phyloP scores from a whole-genome alignment of 1,284 basidiomycete species.

The Omphalotus olearius region DNA sequence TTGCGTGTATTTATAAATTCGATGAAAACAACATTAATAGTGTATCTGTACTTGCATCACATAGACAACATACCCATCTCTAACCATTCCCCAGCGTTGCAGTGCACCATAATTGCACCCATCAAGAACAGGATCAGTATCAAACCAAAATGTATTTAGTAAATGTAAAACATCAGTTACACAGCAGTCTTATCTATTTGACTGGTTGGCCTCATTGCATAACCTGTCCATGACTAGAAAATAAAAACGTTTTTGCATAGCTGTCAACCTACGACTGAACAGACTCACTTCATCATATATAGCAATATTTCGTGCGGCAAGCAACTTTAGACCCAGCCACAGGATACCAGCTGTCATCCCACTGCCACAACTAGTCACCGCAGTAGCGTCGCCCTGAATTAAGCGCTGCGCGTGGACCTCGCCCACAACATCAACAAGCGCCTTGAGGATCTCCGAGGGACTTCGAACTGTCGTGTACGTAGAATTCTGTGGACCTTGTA shows the following conservation, averaged over 20 bases:
- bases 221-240: conserved; percentile 79
- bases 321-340: conserved; percentile 80
- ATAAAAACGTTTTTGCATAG: neutral
- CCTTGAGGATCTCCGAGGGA: conserved; percentile 50
- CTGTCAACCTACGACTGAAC: conserved; percentile 2
- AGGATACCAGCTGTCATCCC: conserved; percentile 97
- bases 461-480: conserved; percentile 67
- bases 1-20: neutral
- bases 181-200: conserved; percentile 47
- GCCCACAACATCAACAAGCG: conserved; percentile 62
- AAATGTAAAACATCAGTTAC: neutral
- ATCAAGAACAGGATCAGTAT: too few species aligned
- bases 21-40: neutral
- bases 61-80: too few species aligned
- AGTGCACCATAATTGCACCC: too few species aligned
- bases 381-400: conserved; percentile 50
- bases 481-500: conserved; percentile 34
- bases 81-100: neutral
- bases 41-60: neutral
- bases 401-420: conserved; percentile 49
- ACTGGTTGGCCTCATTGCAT: conserved; percentile 64
- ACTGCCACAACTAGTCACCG: conserved; percentile 81
- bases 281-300: conserved; percentile 81
- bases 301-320: conserved; percentile 56
- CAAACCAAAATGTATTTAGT: neutral